Base-by-base conservation (phyloP, 352 stramenopile species). In the Pythium aquatile region DNA sequence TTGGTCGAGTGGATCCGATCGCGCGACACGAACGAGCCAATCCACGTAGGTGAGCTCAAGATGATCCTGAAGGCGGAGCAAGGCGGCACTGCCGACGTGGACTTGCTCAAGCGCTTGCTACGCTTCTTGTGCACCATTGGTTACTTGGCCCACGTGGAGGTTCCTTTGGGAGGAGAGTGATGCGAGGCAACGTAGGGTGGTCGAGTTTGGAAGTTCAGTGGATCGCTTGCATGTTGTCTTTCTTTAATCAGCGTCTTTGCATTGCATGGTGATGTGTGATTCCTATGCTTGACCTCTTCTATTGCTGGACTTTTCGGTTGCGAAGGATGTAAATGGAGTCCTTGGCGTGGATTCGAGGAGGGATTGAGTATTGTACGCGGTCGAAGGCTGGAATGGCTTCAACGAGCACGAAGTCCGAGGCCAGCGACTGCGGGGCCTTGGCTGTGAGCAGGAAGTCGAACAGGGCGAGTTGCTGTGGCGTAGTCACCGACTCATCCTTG, bases 391-490 rank as follows among this genome's bases (percentile, higher is more conserved):
- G 56, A 51, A 93, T 80, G 4, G 61, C 52, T 14, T 68, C 66
- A 9, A 93, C 49, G 48, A 86, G 67, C 52, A 80, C 65, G 55
- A 93, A 93, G 24, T 76, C 30, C 0, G 69, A 40, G 32, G 69
- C 51, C 16, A 93, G 54, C 28, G 55, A 37, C 6, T 60, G 64
- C 1, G 82, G 74, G 3, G 74, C 58, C 28, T 74, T 77, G 1
- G 68, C 76, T 17, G 84, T 91, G 35, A 94, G 60, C 33, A 94
- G 17, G 46, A 83, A 92, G 58, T 94, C 81, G 29, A 85, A 93
- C 6, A 65, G 28, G 1, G 53, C 48, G 4, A 94, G 65, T 26
- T 86, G 73, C 9, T 76, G 61, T 2, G 75, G 46, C 2, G 81
- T 80, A 52, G 73, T 76, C 26, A 88, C 35, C 2, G 73, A 70